Evolutionary conservation across 208 protist genomes (phyloP), one percentile per base, ranked within the genome.

Genomic region (Acanthamoeba sp.): DNA sequence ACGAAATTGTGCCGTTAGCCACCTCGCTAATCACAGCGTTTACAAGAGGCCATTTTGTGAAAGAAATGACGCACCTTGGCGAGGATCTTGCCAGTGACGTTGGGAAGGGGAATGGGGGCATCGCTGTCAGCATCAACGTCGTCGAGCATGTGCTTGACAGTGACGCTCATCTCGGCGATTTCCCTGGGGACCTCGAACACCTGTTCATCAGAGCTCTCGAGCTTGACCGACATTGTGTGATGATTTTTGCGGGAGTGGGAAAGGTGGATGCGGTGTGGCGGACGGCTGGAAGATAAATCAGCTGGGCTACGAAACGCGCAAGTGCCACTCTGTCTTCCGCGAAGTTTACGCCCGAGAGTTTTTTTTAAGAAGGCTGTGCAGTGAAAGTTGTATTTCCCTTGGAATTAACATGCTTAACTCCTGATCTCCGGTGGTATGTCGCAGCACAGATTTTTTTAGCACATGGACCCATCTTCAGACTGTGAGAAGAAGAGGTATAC

Each of bases 41-140:
- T n/a, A n/a, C n/a, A n/a, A n/a, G n/a, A n/a, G n/a, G n/a, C n/a
- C n/a, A n/a, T n/a, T n/a, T n/a, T n/a, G n/a, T n/a, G n/a, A n/a
- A n/a, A n/a, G n/a, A n/a, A n/a, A n/a, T n/a, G n/a, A 85, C 27
- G n/a, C 10, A 98, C 97, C 94, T 97, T 98, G 32, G 95, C 84
- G 18, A 98, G 95, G 48, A 98, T 98, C 40, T 92, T 85, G 32
- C 85, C 80, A 18, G 94, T 96, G 10, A 98, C 97, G 85, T 98
- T 98, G 85, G 97, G 96, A 14, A 98, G 88, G 66, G 97, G 96
- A 69, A 98, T 97, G 73, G 96, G 66, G 38, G 96, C 71, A 22
- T 97, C 96, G 71, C 87, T 69, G 32, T 95, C 94, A 7, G 40
- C 73, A 29, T 66, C 73, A 45, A 94, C 36, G 38, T 88, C 91